Evolutionary conservation across 352 stramenopile species (phyloP), one percentile per base, ranked within the genome.

Genomic region (Pythium aphanidermatum): DNA sequence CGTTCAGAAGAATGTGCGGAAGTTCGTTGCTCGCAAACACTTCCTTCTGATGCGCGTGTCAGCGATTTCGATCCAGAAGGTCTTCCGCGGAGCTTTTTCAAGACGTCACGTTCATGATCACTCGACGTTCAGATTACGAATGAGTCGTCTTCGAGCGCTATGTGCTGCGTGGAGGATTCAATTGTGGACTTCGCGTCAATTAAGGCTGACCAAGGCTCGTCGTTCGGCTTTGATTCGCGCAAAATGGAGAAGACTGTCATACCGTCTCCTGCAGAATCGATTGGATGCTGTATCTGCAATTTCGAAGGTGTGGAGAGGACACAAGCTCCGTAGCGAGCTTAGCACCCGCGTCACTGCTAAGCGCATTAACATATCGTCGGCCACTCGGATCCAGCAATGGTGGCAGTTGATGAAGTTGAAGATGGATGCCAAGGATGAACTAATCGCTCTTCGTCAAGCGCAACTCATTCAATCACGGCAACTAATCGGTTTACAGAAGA

Each of bases 91-190:
- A n/a, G 20, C 51, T 20, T 35, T 37, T 14, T 58, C 50, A 8
- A 21, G 50, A 13, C 33, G 25, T 12, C 30, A 23, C 17, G 41
- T 42, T 3, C 42, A 51, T 14, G 21, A 58, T 19, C 43, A 59
- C 24, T 29, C 42, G 4, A 37, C 14, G 9, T 59, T 39, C 30
- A 34, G 30, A 2, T 14, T 6, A 21, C 44, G 17, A 14, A 40
- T 38, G 32, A 13, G 27, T 14, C 41, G 26, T 11, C 24, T 46
- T n/a, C 20, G 21, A 4, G n/a, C 7, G 13, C 12, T 58, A 2
- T 51, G 39, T 29, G 40, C 50, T 0, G 50, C 50, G 0, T 58
- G 50, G 51, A 59, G 48, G 35, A 51, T 59, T 21, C 51, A 59
- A 17, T 16, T 52, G 21, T 51, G 41, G 51, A 16, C 37, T 3